phyloP scores from a whole-genome alignment of 306 rosid genomes.

The Psophocarpus tetragonolobus region DNA sequence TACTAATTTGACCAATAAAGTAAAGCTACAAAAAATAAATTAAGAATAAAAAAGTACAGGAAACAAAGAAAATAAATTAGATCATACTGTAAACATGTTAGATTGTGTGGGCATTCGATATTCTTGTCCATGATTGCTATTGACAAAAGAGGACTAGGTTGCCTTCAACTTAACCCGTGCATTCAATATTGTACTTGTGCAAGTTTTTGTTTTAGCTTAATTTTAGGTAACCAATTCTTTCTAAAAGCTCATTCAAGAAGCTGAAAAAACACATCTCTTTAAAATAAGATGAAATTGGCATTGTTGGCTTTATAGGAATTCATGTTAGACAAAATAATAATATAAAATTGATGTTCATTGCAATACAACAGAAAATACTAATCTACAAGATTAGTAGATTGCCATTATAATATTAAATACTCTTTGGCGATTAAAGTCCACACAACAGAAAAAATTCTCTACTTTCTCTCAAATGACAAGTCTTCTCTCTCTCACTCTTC shows the following conservation, averaged over 20 bases:
- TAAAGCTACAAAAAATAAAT: slow-evolving; percentile 42
- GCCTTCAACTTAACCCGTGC: background rate
- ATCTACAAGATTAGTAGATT: background rate
- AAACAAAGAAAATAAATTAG: slow-evolving; percentile 29
- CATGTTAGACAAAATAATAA: background rate
- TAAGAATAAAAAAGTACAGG: slow-evolving; percentile 29
- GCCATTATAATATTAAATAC: background rate
- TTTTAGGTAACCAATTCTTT: background rate
- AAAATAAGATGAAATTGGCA: background rate
- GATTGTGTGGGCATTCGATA: slow-evolving; percentile 41
- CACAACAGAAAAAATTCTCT: slow-evolving; percentile 16
- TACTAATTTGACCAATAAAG: slow-evolving; percentile 48
- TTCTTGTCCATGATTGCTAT: slow-evolving; percentile 21
- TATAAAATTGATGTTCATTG: slow-evolving; percentile 16
- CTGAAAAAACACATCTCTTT: background rate
- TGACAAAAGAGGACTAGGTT: background rate
- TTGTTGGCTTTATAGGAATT: background rate
- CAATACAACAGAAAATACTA: too few species aligned
- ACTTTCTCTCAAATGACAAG: slow-evolving; percentile 26
- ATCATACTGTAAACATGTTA: slow-evolving; percentile 40
- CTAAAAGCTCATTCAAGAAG: background rate
- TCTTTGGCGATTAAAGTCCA: slow-evolving; percentile 16
- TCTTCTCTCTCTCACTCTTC: slow-evolving; percentile 11
- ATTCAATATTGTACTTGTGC: background rate
- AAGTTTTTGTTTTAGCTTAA: background rate